phyloP scores from a whole-genome alignment of 2,329 filamentous ascomycete genomes.

The Penicillium rolfsii region DNA sequence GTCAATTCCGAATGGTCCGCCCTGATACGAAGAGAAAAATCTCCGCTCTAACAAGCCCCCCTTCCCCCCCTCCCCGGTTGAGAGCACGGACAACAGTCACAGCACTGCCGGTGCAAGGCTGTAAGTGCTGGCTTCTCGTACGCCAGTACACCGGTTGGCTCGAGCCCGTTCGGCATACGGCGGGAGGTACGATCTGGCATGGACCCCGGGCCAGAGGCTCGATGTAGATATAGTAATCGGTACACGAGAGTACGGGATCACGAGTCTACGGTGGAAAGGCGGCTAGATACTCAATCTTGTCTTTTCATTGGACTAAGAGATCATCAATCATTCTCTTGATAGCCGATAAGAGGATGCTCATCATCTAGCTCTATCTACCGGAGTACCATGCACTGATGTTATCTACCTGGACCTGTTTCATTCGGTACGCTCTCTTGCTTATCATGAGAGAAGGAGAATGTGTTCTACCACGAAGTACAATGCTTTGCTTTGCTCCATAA shows the following conservation, averaged over 20 bases:
- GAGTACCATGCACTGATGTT: too few species aligned
- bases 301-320: background rate
- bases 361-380: background rate
- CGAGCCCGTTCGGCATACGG: slow-evolving; percentile 8
- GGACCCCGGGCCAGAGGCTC: slow-evolving; percentile 2
- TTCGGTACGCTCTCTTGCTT: background rate
- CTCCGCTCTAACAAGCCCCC: slow-evolving; percentile 8
- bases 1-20: slow-evolving; percentile 30
- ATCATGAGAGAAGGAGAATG: background rate
- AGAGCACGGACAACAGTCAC: background rate
- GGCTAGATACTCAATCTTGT: background rate
- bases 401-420: background rate
- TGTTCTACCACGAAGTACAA: background rate
- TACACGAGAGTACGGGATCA: background rate
- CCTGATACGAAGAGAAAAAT: slow-evolving; percentile 17
- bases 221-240: background rate
- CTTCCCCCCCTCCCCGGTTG: background rate
- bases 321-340: background rate
- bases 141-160: slow-evolving; percentile 7
- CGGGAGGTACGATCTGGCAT: slow-evolving; percentile 8
- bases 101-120: background rate
- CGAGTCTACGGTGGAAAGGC: background rate
- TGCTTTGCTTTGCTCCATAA: background rate
- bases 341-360: background rate
- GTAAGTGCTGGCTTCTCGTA: slow-evolving; percentile 2